Conservation (phyloP, 1,284 basidiomycete genomes). For the Erythrobasidium hasegawianum region DNA sequence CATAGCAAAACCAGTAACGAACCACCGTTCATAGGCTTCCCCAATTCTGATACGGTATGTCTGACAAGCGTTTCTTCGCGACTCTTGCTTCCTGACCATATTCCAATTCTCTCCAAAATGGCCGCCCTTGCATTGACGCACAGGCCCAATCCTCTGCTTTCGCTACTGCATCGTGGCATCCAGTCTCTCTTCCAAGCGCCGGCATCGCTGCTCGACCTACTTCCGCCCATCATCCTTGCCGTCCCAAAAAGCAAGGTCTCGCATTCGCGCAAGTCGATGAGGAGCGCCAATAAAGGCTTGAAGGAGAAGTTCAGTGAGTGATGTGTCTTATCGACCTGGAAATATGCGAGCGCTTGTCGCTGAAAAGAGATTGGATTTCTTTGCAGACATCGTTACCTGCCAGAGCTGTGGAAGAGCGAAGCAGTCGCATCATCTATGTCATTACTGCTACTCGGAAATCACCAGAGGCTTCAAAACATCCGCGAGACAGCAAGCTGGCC, state of each 20-base stretch:
- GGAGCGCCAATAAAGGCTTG: constrained; percentile 86
- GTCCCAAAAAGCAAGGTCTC: constrained; percentile 94
- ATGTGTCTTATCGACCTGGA: constrained; percentile 4
- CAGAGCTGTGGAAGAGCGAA: constrained; percentile 86
- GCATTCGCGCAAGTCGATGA: constrained; percentile 92
- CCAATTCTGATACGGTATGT: no score
- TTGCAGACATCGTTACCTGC: constrained; percentile 80
- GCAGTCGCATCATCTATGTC: constrained; percentile 83
- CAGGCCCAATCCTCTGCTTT: constrained; percentile 9
- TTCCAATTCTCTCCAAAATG: neutral
- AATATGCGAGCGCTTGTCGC: neutral
- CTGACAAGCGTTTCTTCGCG: no score
- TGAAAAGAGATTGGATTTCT: neutral
- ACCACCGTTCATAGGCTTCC: neutral
- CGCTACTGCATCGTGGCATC: constrained; percentile 26
- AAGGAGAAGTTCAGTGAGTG: constrained; percentile 86
- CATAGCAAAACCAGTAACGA: neutral
- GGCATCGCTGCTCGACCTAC: constrained; percentile 56
- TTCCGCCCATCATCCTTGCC: constrained; percentile 82
- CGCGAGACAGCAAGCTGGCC: constrained; percentile 5
- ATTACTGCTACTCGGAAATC: constrained; percentile 74
- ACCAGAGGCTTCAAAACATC: constrained; percentile 55
- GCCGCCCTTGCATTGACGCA: neutral
- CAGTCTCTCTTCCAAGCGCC: constrained; percentile 27
- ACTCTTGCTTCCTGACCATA: neutral